Evolutionary conservation across 2,329 filamentous ascomycete species (phyloP), one percentile per base, ranked within the genome.

Genomic region (Blumeria hordei): DNA sequence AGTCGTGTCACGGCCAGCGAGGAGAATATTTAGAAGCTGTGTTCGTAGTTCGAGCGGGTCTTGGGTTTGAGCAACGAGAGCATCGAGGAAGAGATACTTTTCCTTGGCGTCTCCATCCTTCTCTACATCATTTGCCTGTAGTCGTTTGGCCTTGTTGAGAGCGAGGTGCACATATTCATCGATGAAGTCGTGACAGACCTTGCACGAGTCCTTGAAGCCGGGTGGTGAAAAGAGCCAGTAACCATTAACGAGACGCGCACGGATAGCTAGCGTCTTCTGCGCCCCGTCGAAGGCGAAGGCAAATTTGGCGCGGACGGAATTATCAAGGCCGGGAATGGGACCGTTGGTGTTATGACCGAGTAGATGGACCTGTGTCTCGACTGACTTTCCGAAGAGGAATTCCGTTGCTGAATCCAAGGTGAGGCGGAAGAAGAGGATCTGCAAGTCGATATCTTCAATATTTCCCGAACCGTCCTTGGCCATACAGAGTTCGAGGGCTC

Each of bases 391-490:
- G 55, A 80, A 78, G 1, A 80, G 64, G 59, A 80, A 77, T 41
- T 65, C 63, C 2, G 63, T 64, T 14, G 64, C 66, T 1, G 64
- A 65, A 59, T 85, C 78, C 18, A 85, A 69, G 0, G 68, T 70
- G 3, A 85, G 69, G 61, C 73, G 72, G 61, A 81, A 80, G 60
- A 86, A 78, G 6, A 83, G 67, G 2, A 70, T 69, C 58, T 81
- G 76, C 2, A 86, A 64, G 59, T 86, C 79, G 18, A 85, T 69
- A 62, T 65, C 55, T 59, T 66, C 0, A 1, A 67, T 69, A 21
- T 66, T 66, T 35, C 39, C 39, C 2, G 6, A 3, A 9, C 28
- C 41, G 59, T 78, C 70, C 3, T 61, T 64, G 0, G 77, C 75
- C 3, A 85, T 71, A 1, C 70, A 69, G 28, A 74, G 66, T 55